Percentiles rank a stretch among this genome's conserved stretches.
Conservation (phyloP, 139 green algal species). For the Closterium sp. region DNA sequence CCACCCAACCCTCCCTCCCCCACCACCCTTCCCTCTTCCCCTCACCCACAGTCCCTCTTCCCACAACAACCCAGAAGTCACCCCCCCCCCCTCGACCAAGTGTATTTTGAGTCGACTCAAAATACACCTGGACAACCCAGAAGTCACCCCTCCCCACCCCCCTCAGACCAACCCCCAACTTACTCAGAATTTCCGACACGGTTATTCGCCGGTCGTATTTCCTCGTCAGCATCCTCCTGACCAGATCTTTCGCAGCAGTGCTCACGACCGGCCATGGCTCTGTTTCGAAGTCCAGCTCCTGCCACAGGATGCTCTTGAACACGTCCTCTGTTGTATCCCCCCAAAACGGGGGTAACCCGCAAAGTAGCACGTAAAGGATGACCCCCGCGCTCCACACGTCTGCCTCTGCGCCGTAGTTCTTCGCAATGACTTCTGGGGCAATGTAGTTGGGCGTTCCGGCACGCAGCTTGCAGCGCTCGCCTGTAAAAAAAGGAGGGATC, state of each 20-base stretch:
- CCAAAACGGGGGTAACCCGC: constrained; percentile 46
- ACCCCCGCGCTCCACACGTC: constrained; percentile 61
- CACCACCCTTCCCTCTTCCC: too few species aligned
- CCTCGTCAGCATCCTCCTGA: constrained; percentile 36
- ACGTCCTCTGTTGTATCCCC: constrained; percentile 42
- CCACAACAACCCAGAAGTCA: too few species aligned
- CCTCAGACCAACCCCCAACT: not conserved
- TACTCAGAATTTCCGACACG: constrained; percentile 62
- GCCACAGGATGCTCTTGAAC: constrained; percentile 20
- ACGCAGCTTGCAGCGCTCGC: constrained; percentile 66
- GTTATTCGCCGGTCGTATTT: not conserved
- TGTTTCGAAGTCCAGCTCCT: constrained; percentile 20
- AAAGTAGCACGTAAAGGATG: constrained; percentile 56
- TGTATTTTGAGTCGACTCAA: too few species aligned
- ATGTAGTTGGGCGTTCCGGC: too few species aligned
- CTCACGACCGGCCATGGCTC: constrained; percentile 46
- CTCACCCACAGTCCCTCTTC: too few species aligned
- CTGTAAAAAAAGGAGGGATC: not conserved
- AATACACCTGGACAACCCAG: too few species aligned
- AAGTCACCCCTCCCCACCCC: too few species aligned
- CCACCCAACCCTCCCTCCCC: too few species aligned
- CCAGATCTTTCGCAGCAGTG: constrained; percentile 38
- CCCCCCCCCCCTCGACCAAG: too few species aligned
- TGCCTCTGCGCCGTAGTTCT: too few species aligned
- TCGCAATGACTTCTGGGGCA: too few species aligned